Base-by-base conservation (phyloP, 2,329 filamentous ascomycete species). In the Clonostachys solani region DNA sequence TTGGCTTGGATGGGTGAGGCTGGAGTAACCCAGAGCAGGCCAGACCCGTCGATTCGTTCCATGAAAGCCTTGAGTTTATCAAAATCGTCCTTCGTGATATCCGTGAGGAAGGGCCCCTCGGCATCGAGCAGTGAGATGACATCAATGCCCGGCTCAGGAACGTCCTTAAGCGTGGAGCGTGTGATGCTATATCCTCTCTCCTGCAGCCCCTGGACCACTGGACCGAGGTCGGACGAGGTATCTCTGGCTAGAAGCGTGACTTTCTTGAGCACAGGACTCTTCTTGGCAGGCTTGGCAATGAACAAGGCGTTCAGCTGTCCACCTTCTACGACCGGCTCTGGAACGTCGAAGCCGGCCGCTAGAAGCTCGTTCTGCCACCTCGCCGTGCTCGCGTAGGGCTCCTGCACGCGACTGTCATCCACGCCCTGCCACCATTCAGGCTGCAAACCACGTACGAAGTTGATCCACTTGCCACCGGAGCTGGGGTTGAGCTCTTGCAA, bases 371-470 rank as follows among this genome's bases (percentile, higher is more conserved):
- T 6, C 2, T 59, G 49, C 65, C 63, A 67, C 6, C 51, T 17
- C 1, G 56, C 49, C 1, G 49, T 34, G 0, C 49, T 38, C 12
- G 64, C 47, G n/a, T 53, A 60, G 4, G 65, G 63, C 43, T 57
- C 54, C 2, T 55, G 47, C 2, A 41, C 5, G 4, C 64, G 56
- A 4, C 46, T 50, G 13, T 66, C 61, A 1, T 54, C 51, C 6
- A 47, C 50, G 3, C 65, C 65, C 1, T 63, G 50, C 67, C 66
- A 69, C 66, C 67, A 70, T 4, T 58, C 60, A 0, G 58, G 49
- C 5, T 64, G 50, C 0, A 54, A 46, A 1, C 65, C 63, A 16
- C 62, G 54, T 33, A 64, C 55, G 47, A 54, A 60, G 42, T 62
- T 63, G 29, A 58, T 52, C 46, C 56, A 60, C 16, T 58, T 57